Evolutionary conservation across 306 rosid genomes (phyloP), one percentile per base, ranked within the genome.

Genomic region (Castanea sativa): DNA sequence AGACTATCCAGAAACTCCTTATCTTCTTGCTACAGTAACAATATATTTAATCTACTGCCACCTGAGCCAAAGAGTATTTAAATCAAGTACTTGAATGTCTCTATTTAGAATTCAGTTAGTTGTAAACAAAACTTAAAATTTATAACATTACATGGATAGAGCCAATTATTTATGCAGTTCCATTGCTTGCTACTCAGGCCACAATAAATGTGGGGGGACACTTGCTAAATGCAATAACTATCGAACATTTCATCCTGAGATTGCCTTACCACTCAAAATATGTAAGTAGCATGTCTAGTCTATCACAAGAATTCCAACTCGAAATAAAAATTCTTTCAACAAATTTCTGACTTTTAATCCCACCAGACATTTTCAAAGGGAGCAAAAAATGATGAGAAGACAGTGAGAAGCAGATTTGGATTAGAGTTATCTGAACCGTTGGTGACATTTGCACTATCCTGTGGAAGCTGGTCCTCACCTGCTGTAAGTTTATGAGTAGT

Each of bases 391-490:
- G 92, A 88, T 60, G 91, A 89, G 87, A 90, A 89, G 89, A 82
- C 88, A 32, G 86, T 88, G 58, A 93, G 94, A 87, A 91, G 93
- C 84, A 81, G 79, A 60, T 91, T 82, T 61, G 93, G 92, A 45
- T 73, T 95, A 84, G 99, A 95, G 87, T 70, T 95, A 71, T 90
- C 99, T n/a, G 99, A 95, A 81, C 98, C 99, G 5, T 81, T 95
- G 69, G 97, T 95, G 32, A 95, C 99, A 71, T 95, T 90, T 80
- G 99, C 99, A 49, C 93, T 95, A 51, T 95, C 97, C 74, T 85
- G 94, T 87, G 99, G 99, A 81, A 95, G 98, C 79, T 93, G 97
- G 98, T 95, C 99, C 73, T 95, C 99, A 79, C 99, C 99, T 51
- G 93, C 93, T 74, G 99, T 95, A 93, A 90, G 98, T 90, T 81